These are phyloP conservation scores for Septoria linicola DNA, from an alignment of 2,329 filamentous ascomycete genomes.

Conservation along the genomic window DNA sequence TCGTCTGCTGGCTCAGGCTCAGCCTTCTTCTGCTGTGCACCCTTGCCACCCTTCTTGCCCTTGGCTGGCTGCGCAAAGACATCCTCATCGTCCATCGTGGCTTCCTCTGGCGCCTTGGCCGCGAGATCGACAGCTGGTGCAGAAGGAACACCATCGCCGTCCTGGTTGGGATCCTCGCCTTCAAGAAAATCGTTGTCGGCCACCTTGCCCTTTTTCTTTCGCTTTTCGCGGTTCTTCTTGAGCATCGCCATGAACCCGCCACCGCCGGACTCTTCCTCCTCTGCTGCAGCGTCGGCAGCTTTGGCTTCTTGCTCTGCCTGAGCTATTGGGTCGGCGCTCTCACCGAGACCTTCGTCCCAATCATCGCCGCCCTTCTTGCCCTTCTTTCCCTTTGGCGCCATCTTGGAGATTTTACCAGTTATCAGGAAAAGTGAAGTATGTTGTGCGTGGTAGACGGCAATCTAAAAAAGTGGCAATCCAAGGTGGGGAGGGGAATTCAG, in stretches of 20 bases:
- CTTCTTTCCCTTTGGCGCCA: constrained; percentile 95
- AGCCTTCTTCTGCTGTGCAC: constrained; percentile 44
- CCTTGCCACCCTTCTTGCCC: constrained; percentile 59
- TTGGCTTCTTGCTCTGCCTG: constrained; percentile 49
- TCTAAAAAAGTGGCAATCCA: constrained; percentile 10
- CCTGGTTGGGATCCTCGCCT: constrained; percentile 58
- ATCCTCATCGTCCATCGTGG: constrained; percentile 65
- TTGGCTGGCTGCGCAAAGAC: constrained; percentile 76
- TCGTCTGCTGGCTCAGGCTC: constrained; percentile 47
- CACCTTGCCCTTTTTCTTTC: constrained; percentile 83
- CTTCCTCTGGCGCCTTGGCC: constrained; percentile 76
- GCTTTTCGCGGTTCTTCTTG: constrained; percentile 65
- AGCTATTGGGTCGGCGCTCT: constrained; percentile 64
- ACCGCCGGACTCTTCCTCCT: constrained; percentile 51
- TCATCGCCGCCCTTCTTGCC: constrained; percentile 79
- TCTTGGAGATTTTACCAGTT: constrained; percentile 41
- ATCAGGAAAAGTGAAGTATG: constrained; percentile 6
- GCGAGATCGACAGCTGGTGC: constrained; percentile 46
- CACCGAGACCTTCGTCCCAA: constrained; percentile 92
- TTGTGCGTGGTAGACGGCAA: not conserved
- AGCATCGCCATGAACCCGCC: constrained; percentile 51
- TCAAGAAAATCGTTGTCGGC: constrained; percentile 68
- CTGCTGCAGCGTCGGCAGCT: constrained; percentile 48
- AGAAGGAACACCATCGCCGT: constrained; percentile 43
- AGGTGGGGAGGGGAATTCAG: constrained; percentile 17